Base-by-base conservation (phyloP, 2,329 filamentous ascomycete genomes). In the Gliomastix tumulicola region DNA sequence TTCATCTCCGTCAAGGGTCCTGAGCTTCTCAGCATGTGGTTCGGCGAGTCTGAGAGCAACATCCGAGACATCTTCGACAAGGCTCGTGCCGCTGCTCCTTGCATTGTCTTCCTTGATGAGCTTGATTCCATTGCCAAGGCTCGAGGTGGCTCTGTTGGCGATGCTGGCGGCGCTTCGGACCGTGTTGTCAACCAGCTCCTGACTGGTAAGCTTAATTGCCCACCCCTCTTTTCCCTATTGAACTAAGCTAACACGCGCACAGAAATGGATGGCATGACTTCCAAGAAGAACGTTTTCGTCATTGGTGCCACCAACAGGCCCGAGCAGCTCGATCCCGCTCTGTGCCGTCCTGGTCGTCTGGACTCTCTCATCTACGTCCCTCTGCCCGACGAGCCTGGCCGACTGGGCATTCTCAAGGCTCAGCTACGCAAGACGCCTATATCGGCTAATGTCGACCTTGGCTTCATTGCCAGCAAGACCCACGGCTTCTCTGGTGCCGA, bases 231-330 rank as follows among this genome's bases (percentile, higher is more conserved):
- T 18, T 13, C 12, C 7, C 7, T 28, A n/a, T 16, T 8, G 11
- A 32, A 18, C n/a, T 37, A 51, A 18, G 10, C 32, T 41, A 37
- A 10, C 32, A 32, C 21, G n/a, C n/a, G n/a, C 16, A 13, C 44
- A 84, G 88, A 97, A 79, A 96, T 97, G 90, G 90, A 97, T 51
- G 90, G 90, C 54, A 97, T 97, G 90, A 97, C 90, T 32, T 96
- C 90, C 27, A 98, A 98, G 86, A 98, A 98, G 85, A 98, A 98
- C 62, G 92, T 98, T 47, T 98, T 98, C 68, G 92, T 98, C 48
- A 98, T 98, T 53, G 92, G 92, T 62, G 92, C 92, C 32, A 98
- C 92, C 65, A 98, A 98, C 74, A 79, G 92, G 71, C 92, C 92
- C 30, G 92, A 98, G 72, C 92, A 97, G 72, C 85, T 98, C 42